Conservation (phyloP, 768 basidiomycete species). For the Mycena albidolilacea region DNA sequence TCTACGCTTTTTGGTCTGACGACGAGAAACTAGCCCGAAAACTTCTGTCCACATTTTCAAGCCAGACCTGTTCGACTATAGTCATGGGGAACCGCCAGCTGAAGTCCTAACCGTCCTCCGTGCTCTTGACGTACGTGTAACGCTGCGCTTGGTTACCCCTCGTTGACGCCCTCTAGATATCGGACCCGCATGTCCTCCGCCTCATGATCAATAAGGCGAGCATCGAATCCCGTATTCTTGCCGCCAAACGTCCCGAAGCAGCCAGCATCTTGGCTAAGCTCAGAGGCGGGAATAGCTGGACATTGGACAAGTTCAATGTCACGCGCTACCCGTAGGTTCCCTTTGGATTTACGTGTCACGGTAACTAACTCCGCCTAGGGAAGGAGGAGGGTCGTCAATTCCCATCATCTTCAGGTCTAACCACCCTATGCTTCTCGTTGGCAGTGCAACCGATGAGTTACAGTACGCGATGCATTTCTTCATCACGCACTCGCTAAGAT, state of each 20-base stretch:
- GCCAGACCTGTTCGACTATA: slow-evolving; percentile 88
- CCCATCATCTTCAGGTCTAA: slow-evolving; percentile 3
- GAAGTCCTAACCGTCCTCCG: slow-evolving; percentile 83
- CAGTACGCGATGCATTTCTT: slow-evolving; percentile 16
- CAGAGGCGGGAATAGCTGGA: slow-evolving; percentile 73
- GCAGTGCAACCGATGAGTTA: slow-evolving; percentile 25
- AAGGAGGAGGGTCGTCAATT: slow-evolving; percentile 39
- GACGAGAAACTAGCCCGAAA: slow-evolving; percentile 53
- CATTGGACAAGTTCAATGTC: slow-evolving; percentile 74
- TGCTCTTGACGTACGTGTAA: slow-evolving; percentile 78
- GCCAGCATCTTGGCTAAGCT: slow-evolving; percentile 64
- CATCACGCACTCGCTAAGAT: not conserved
- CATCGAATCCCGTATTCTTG: slow-evolving; percentile 84
- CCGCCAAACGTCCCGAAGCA: slow-evolving; percentile 73
- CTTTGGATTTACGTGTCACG: not conserved
- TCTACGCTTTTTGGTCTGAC: not conserved
- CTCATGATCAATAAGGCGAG: slow-evolving; percentile 81
- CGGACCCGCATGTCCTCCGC: slow-evolving; percentile 81
- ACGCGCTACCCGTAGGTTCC: slow-evolving; percentile 73
- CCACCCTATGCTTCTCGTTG: slow-evolving; percentile 37
- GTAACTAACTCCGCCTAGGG: slow-evolving; percentile 12
- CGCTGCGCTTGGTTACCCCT: slow-evolving; percentile 8
- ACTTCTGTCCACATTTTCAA: slow-evolving; percentile 73
- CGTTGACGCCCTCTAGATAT: slow-evolving; percentile 65
- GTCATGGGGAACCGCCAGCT: slow-evolving; percentile 76